phyloP scores from a whole-genome alignment of 176 grass and related monocot genomes.

The Oryza glaberrima region DNA sequence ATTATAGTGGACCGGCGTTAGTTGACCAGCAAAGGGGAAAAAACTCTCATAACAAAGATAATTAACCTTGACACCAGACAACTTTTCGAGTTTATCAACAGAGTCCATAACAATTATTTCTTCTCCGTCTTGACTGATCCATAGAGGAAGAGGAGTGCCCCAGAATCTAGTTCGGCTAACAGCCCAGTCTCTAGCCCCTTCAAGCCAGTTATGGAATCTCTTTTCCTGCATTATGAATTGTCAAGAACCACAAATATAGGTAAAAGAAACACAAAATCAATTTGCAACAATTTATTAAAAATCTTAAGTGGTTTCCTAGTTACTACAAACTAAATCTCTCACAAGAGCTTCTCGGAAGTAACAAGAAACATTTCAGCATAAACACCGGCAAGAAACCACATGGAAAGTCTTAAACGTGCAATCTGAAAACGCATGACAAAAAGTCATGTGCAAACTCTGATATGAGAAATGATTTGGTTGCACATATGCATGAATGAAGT shows the following conservation, averaged over 20 bases:
- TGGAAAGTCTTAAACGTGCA: too few species aligned
- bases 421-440: too few species aligned
- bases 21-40: slow-evolving; percentile 24
- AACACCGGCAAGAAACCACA: too few species aligned
- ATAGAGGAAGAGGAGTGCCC: slow-evolving; percentile 96
- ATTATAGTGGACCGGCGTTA: neutral
- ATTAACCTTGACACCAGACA: slow-evolving; percentile 90
- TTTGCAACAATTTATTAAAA: neutral
- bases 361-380: too few species aligned
- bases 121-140: slow-evolving; percentile 90
- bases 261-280: slow-evolving; percentile 36
- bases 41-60: too few species aligned
- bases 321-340: too few species aligned
- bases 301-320: too few species aligned
- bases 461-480: too few species aligned
- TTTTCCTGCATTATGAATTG: slow-evolving; percentile 68
- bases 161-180: slow-evolving; percentile 97
- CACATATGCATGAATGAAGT: too few species aligned
- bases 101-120: slow-evolving; percentile 94
- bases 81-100: slow-evolving; percentile 87
- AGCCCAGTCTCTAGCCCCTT: slow-evolving; percentile 98
- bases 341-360: too few species aligned
- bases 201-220: slow-evolving; percentile 97
- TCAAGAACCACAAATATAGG: slow-evolving; percentile 15
- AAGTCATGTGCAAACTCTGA: too few species aligned